These are phyloP conservation scores for Phytomonas sp. DNA, from an alignment of 208 protist species.

Conservation along the genomic window DNA sequence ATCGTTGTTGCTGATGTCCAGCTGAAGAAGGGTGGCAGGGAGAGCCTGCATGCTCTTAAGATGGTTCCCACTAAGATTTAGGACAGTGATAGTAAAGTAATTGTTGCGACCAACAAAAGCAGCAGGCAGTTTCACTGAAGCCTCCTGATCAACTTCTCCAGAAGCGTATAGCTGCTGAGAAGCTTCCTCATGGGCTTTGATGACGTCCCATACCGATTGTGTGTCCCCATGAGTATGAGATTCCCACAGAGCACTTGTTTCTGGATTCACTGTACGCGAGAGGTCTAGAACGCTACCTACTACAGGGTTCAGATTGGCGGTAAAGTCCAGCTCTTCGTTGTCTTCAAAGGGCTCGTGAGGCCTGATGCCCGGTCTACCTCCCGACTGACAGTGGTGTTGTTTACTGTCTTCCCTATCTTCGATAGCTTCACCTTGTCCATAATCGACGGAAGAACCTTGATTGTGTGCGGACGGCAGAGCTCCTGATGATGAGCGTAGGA, in stretches of 20 bases:
- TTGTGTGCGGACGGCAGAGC: neutral
- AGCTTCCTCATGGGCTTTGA: conserved; percentile 35
- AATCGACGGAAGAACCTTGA: neutral
- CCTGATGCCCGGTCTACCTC: neutral
- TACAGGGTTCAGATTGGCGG: conserved; percentile 60
- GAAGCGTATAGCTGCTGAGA: conserved; percentile 20
- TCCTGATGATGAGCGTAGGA: neutral
- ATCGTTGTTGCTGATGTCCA: conserved; percentile 77
- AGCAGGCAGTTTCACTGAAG: conserved; percentile 13
- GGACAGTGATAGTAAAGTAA: conserved; percentile 41
- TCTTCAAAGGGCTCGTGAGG: conserved; percentile 29
- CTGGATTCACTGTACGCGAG: conserved; percentile 20
- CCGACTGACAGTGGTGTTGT: neutral
- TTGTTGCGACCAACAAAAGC: neutral
- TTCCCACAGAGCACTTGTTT: conserved; percentile 28
- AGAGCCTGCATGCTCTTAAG: conserved; percentile 35
- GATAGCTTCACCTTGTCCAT: neutral
- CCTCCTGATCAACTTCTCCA: conserved; percentile 4
- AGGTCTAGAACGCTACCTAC: conserved; percentile 65
- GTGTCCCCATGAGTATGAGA: conserved; percentile 33
- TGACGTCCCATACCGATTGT: conserved; percentile 46
- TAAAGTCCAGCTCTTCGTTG: conserved; percentile 60
- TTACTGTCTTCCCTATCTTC: neutral
- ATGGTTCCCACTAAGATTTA: conserved; percentile 59
- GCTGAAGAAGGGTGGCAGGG: conserved; percentile 57